These are phyloP conservation scores for Paulownia fortunei DNA, from an alignment of 257 asterid species.

Conservation along the genomic window DNA sequence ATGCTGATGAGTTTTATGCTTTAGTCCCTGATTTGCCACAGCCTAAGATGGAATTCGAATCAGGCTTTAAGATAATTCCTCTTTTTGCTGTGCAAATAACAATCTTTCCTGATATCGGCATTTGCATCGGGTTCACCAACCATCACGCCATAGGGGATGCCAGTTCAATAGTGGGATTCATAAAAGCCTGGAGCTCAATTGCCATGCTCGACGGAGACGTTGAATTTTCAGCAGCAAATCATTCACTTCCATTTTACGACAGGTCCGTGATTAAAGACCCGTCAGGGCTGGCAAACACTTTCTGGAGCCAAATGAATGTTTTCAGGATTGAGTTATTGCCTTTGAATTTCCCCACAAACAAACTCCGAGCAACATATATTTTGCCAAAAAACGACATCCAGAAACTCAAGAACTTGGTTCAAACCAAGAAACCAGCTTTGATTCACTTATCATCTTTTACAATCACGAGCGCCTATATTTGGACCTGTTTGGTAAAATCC, in stretches of 20 bases:
- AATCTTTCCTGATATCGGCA: constrained; percentile 45
- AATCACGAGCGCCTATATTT: constrained; percentile 44
- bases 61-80: constrained; percentile 19
- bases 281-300: constrained; percentile 27
- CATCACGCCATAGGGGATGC: constrained; percentile 54
- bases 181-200: constrained; percentile 46
- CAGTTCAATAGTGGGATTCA: constrained; percentile 45
- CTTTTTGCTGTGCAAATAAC: constrained; percentile 50
- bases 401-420: constrained; percentile 34
- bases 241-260: constrained; percentile 43
- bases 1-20: constrained; percentile 39
- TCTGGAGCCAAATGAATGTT: constrained; percentile 29
- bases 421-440: constrained; percentile 27
- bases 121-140: constrained; percentile 47
- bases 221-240: not conserved
- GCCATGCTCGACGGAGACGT: constrained; percentile 34
- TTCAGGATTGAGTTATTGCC: not conserved
- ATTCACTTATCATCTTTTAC: constrained; percentile 52
- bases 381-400: constrained; percentile 37
- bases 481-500: constrained; percentile 52
- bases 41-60: not conserved
- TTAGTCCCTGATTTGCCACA: constrained; percentile 40
- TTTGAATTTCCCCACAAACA: constrained; percentile 27
- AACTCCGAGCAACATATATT: constrained; percentile 45
- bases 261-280: constrained; percentile 48